These are phyloP conservation scores for Tylopilus cervinicoccineus DNA, from an alignment of 768 basidiomycete genomes.

Conservation along the genomic window DNA sequence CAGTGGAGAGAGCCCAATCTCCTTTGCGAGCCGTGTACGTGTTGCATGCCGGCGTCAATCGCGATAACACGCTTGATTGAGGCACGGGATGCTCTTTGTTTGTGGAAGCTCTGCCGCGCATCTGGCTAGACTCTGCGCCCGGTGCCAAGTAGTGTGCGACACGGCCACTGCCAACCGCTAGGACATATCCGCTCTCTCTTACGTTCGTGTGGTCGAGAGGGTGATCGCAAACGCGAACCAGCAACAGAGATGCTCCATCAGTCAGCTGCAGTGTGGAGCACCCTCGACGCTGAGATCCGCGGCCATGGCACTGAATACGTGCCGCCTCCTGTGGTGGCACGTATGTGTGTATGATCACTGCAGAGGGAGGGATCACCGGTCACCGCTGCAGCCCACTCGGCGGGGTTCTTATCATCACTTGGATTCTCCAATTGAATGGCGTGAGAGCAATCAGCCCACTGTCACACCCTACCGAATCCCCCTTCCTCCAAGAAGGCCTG, in stretches of 20 bases:
- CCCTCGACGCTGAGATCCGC: conserved; percentile 11
- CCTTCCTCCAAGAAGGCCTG: conserved; percentile 55
- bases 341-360: too few relatives aligned
- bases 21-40: conserved; percentile 41
- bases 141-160: conserved; percentile 3
- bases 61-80: conserved; percentile 26
- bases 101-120: conserved; percentile 3
- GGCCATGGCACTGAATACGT: conserved; percentile 2
- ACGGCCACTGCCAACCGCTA: neutral
- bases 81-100: conserved; percentile 15
- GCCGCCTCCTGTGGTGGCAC: conserved; percentile 12
- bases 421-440: conserved; percentile 20
- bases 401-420: conserved; percentile 19
- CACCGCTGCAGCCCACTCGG: conserved; percentile 1
- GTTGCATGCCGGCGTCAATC: conserved; percentile 26
- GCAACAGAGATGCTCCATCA: too few relatives aligned
- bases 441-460: neutral
- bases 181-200: conserved; percentile 5
- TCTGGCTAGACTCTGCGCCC: conserved; percentile 12
- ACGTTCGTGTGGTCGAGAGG: too few relatives aligned
- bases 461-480: conserved; percentile 51
- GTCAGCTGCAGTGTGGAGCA: neutral
- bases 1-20: conserved; percentile 58
- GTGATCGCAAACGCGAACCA: too few relatives aligned
- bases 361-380: neutral